Evolutionary conservation across 2,329 filamentous ascomycete species (phyloP), one percentile per base, ranked within the genome.

Genomic region (Pyricularia sp.): DNA sequence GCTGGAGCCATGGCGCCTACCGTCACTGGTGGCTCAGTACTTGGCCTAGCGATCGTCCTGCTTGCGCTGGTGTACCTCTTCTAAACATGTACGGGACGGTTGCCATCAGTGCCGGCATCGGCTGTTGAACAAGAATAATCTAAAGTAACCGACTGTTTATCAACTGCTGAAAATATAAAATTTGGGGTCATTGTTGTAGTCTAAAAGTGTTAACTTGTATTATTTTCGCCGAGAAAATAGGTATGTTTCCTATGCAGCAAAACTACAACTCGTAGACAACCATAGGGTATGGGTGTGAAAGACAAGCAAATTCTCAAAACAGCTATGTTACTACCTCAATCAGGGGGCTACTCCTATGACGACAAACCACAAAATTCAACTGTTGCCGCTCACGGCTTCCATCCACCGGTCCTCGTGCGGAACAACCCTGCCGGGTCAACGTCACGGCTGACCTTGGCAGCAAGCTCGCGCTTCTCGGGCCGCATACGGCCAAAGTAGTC

Each of bases 401-500:
- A 82, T 7, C 81, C 81, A 1, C 77, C 79, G 0, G 80, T 81
- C 68, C 81, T 75, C n/a, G 74, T 72, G 68, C 72, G 75, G 71
- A 78, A 81, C 69, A 82, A 69, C 1, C 78, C 79, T 3, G 76
- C 69, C 0, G 79, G 78, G 69, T 82, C 81, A 36, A 81, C 76
- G 2, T 76, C 71, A 2, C 72, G 72, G n/a, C 76, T 74, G 25
- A 82, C 78, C 23, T 33, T 68, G 66, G 74, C 73, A 6, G 79
- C 81, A 26, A 82, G 72, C 67, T 75, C 72, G 68, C 75, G 66
- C 70, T 73, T 78, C 72, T 76, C 77, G 0, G 78, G 75, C 71
- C 74, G 76, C 72, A 83, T 68, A 42, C 81, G 72, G 2, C 76
- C 78, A 65, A 77, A 82, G 72, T 81, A 82, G 69, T 83, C 80